Percentiles rank a stretch among this genome's conserved stretches.
phyloP scores from a whole-genome alignment of 2,329 filamentous ascomycete species.

The Fusarium graminum region DNA sequence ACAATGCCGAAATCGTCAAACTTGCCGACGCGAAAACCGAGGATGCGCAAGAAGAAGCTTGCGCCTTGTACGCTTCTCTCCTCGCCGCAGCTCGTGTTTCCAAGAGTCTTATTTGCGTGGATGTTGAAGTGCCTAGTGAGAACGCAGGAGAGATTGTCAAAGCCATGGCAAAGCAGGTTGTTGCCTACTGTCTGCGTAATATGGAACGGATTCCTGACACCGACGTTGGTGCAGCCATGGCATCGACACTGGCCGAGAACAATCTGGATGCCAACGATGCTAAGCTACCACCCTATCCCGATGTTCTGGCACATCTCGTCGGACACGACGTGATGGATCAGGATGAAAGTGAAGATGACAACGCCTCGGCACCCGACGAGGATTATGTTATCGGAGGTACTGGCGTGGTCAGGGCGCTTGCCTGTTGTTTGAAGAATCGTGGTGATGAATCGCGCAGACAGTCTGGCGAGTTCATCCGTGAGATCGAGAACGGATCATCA shows the following conservation, averaged over 20 bases:
- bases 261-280: slow-evolving; percentile 49
- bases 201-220: slow-evolving; percentile 82
- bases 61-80: slow-evolving; percentile 90
- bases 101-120: slow-evolving; percentile 85
- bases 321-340: slow-evolving; percentile 71
- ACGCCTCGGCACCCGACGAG: slow-evolving; percentile 82
- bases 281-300: slow-evolving; percentile 68
- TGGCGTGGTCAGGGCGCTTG: slow-evolving; percentile 92
- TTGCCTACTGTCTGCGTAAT: slow-evolving; percentile 93
- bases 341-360: slow-evolving; percentile 69
- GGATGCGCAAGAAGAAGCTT: slow-evolving; percentile 89
- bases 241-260: slow-evolving; percentile 58
- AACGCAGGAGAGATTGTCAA: slow-evolving; percentile 92
- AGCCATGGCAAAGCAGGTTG: slow-evolving; percentile 91
- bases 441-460: slow-evolving; percentile 69
- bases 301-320: slow-evolving; percentile 88
- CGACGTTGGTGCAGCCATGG: slow-evolving; percentile 65
- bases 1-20: slow-evolving; percentile 79
- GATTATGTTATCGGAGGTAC: slow-evolving; percentile 97
- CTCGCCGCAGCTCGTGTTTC: slow-evolving; percentile 90
- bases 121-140: slow-evolving; percentile 86
- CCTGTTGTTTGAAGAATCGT: slow-evolving; percentile 89
- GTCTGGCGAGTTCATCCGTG: slow-evolving; percentile 66
- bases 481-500: slow-evolving; percentile 65
- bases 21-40: slow-evolving; percentile 83